Base-by-base conservation (phyloP, 2,329 filamentous ascomycete genomes). In the Furcasterigmium furcatum region DNA sequence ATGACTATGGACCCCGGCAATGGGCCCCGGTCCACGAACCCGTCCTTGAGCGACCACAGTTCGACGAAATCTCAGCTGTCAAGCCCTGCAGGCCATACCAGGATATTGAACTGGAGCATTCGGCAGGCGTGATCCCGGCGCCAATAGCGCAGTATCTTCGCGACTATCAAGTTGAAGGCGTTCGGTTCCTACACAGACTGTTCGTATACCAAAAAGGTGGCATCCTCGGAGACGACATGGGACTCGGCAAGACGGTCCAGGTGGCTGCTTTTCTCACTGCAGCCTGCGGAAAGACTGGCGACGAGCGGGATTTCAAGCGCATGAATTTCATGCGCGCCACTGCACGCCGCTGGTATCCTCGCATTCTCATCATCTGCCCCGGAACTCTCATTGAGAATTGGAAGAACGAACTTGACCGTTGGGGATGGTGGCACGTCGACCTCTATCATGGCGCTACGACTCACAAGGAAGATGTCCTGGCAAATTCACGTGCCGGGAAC, bases 201-300 rank as follows among this genome's bases (percentile, higher is more conserved):
- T 97, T 97, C 60, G 86, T 96, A 4, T 92, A 89, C 53, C 94
- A 99, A 59, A 86, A 85, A 55, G 94, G 94, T 1, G 90, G 88
- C 2, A 88, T 99, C 19, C 75, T 99, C 1, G 91, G 92, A 4
- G 94, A 99, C 60, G 94, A 99, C 58, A 99, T 99, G 94, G 94
- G 94, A 18, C 67, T 99, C 25, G 94, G 94, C 1, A 99, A 99
- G 66, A 99, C 94, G 0, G 89, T 99, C 3, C 94, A 99, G 64
- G 89, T 99, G 21, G 94, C 91, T 46, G 88, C 91, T 0, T 97
- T 99, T 53, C 72, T 99, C 19, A 88, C 90, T 0, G 90, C 84
- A 1, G 91, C 91, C 0, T 99, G 96, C 61, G 94, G 94, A 8
- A 99, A 99, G 68, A 95, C 88, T 1, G 92, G 85, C 1, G 92